A percentile compares a stretch with the other conserved stretches of the same genome.
These are phyloP conservation scores for Pythium rishiriense DNA, from an alignment of 352 stramenopile species.

Conservation along the genomic window DNA sequence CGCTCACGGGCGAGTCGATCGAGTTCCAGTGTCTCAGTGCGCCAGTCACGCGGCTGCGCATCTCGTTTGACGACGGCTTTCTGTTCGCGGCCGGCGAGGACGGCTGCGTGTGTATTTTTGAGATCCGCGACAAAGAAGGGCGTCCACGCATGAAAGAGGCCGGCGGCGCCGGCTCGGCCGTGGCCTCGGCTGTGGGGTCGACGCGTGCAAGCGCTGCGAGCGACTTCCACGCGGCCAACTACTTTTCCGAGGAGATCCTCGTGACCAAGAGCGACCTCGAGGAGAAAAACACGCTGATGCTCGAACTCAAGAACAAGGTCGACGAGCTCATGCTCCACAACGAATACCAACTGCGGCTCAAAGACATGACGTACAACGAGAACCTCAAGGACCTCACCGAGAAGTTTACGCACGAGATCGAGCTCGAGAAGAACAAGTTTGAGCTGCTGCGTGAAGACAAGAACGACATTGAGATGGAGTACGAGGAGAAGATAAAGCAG, in stretches of 20 bases:
- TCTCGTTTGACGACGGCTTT: slow-evolving; percentile 89
- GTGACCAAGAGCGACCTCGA: slow-evolving; percentile 92
- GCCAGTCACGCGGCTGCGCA: slow-evolving; percentile 76
- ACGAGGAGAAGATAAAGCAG: slow-evolving; percentile 90
- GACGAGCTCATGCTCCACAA: slow-evolving; percentile 94
- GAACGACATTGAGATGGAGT: slow-evolving; percentile 91
- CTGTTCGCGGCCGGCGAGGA: slow-evolving; percentile 89
- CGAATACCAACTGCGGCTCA: slow-evolving; percentile 94
- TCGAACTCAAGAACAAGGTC: slow-evolving; percentile 94
- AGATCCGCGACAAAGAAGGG: slow-evolving; percentile 87
- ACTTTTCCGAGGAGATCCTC: slow-evolving; percentile 78
- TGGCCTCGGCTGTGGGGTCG: slow-evolving; percentile 17
- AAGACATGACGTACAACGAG: slow-evolving; percentile 95
- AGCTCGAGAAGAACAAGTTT: slow-evolving; percentile 92
- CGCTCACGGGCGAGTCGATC: slow-evolving; percentile 87
- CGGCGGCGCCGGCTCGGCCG: neutral
- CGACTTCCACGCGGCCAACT: slow-evolving; percentile 22
- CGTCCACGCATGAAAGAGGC: slow-evolving; percentile 47
- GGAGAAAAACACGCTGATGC: slow-evolving; percentile 90
- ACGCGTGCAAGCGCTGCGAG: slow-evolving; percentile 21
- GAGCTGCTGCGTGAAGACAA: slow-evolving; percentile 90
- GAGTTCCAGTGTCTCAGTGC: slow-evolving; percentile 85
- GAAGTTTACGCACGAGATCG: slow-evolving; percentile 93
- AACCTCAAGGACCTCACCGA: slow-evolving; percentile 94
- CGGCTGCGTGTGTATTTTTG: slow-evolving; percentile 85